Evolutionary conservation across 169 alveolate genomes (phyloP).

Genomic region (Plasmodium vivax): DNA sequence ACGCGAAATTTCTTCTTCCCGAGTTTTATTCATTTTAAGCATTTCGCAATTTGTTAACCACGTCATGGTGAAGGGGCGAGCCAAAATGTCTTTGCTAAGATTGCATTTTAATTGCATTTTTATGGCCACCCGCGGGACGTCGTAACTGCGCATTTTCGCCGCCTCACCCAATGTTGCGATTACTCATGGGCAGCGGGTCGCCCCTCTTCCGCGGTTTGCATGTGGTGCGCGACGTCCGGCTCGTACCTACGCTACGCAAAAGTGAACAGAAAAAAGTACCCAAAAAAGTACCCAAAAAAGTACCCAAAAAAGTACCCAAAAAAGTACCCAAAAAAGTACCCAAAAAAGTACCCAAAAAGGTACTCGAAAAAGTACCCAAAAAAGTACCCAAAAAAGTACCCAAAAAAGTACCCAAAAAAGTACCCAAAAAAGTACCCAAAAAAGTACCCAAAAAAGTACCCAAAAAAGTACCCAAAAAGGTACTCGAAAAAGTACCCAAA

Average conservation of each 20-base stretch:
- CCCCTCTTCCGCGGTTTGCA: neutral
- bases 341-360: too few species aligned
- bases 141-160: neutral
- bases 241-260: neutral
- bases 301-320: too few species aligned
- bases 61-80: neutral
- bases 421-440: too few species aligned
- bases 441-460: too few species aligned
- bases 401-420: too few species aligned
- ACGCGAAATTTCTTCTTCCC: neutral
- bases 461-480: too few species aligned
- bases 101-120: neutral
- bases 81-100: neutral
- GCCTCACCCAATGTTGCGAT: neutral
- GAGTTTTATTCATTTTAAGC: neutral
- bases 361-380: too few species aligned
- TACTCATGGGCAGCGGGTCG: neutral
- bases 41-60: neutral
- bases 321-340: too few species aligned
- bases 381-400: too few species aligned
- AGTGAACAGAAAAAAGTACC: neutral
- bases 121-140: neutral
- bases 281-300: too few species aligned
- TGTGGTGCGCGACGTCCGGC: neutral
- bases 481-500: too few species aligned